These are phyloP conservation scores for Kazachstania sp. DNA, from an alignment of 1,139 yeast genomes.

Conservation along the genomic window DNA sequence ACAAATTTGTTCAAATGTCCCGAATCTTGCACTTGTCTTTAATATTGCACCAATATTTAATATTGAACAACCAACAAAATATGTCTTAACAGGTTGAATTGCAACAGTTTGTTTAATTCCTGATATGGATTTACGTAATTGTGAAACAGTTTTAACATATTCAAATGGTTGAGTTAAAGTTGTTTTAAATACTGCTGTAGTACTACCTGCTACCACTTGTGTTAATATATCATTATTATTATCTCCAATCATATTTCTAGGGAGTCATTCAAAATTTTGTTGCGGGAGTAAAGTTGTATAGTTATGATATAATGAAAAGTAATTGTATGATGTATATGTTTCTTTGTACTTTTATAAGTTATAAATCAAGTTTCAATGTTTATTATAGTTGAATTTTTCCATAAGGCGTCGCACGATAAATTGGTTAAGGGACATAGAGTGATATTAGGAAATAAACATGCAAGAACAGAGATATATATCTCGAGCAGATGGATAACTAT, in stretches of 20 bases:
- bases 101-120: constrained; percentile 34
- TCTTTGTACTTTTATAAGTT: too few relatives aligned
- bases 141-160: constrained; percentile 66
- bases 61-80: constrained; percentile 72
- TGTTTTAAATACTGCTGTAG: constrained; percentile 68
- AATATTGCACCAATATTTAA: constrained; percentile 66
- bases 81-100: constrained; percentile 38
- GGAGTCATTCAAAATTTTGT: too few relatives aligned
- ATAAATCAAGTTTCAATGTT: too few relatives aligned
- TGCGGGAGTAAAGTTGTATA: too few relatives aligned
- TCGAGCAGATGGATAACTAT: too few relatives aligned
- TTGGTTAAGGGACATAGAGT: too few relatives aligned
- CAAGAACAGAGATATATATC: too few relatives aligned
- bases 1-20: constrained; percentile 68
- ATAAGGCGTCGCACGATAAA: too few relatives aligned
- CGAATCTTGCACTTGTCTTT: constrained; percentile 65
- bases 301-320: too few relatives aligned
- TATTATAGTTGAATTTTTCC: too few relatives aligned
- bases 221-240: constrained; percentile 1
- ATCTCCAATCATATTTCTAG: not conserved
- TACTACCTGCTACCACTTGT: constrained; percentile 61
- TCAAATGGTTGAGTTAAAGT: constrained; percentile 78
- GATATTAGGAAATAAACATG: too few relatives aligned
- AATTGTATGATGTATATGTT: too few relatives aligned
- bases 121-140: constrained; percentile 43